A percentile compares a stretch with the other conserved stretches of the same genome.
These are phyloP conservation scores for Rhodotorula diobovata DNA, from an alignment of 768 basidiomycete species.

Conservation along the genomic window DNA sequence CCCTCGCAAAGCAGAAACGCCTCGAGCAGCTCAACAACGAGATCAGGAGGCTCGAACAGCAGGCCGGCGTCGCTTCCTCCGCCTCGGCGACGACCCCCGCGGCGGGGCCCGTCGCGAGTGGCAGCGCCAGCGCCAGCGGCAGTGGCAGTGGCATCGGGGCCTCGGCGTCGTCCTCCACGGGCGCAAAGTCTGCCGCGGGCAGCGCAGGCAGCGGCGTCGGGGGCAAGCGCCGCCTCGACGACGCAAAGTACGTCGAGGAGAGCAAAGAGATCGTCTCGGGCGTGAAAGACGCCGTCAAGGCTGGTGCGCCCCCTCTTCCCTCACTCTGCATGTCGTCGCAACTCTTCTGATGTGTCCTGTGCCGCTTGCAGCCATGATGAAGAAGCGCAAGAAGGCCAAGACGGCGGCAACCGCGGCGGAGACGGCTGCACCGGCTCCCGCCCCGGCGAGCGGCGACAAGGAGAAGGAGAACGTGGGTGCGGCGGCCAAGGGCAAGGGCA, in stretches of 20 bases:
- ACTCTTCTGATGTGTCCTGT: conserved; percentile 4
- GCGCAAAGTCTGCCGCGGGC: no score
- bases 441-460: not conserved
- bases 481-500: conserved; percentile 9
- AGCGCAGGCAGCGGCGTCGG: conserved; percentile 50
- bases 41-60: conserved; percentile 37
- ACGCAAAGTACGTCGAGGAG: conserved; percentile 86
- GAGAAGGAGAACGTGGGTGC: conserved; percentile 22
- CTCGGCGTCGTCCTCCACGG: no score
- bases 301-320: conserved; percentile 55
- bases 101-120: conserved; percentile 27
- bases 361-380: conserved; percentile 58
- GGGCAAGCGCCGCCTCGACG: conserved; percentile 84
- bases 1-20: conserved; percentile 28
- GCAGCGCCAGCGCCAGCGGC: conserved; percentile 4
- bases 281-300: conserved; percentile 82
- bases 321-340: not conserved
- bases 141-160: conserved; percentile 47
- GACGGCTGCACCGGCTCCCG: not conserved
- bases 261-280: conserved; percentile 82
- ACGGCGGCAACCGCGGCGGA: not conserved
- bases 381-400: conserved; percentile 64
- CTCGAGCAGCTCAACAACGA: conserved; percentile 42
- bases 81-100: conserved; percentile 45
- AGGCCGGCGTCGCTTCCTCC: conserved; percentile 50